Conservation (phyloP, 2,329 filamentous ascomycete species). For the Scedosporium apiospermum region DNA sequence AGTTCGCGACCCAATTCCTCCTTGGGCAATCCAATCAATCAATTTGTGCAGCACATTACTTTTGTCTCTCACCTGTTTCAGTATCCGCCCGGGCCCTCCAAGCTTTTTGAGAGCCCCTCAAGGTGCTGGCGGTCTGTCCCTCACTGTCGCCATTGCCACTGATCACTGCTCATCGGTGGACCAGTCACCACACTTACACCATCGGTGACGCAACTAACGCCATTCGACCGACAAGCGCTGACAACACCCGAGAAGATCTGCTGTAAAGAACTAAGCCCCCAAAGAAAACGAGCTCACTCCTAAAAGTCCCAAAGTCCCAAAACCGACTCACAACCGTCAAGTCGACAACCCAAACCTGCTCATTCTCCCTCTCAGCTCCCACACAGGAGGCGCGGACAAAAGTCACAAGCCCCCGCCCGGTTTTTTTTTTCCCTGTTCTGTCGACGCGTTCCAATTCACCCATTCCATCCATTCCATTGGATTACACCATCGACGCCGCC, state of each 20-base stretch:
- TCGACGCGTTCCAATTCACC: background rate
- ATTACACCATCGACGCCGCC: background rate
- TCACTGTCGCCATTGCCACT: background rate
- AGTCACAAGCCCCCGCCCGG: too few relatives aligned
- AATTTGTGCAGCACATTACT: background rate
- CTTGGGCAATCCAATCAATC: too few relatives aligned
- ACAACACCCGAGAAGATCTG: background rate
- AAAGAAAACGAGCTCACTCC: background rate
- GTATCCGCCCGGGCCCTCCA: background rate
- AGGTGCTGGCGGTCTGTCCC: background rate
- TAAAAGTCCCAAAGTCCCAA: background rate
- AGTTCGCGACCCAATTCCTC: too few relatives aligned
- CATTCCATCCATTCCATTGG: background rate
- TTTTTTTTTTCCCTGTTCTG: background rate
- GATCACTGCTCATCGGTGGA: background rate
- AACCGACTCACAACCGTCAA: background rate
- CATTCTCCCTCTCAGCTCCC: too few relatives aligned
- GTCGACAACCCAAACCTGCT: too few relatives aligned
- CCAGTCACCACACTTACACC: slow-evolving; percentile 1
- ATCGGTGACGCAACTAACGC: slow-evolving; percentile 5
- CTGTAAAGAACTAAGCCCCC: background rate
- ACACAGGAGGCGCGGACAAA: too few relatives aligned
- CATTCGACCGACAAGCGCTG: background rate
- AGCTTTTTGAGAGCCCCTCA: background rate
- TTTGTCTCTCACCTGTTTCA: background rate